These are phyloP conservation scores for Isabelozyma rhagii DNA, from an alignment of 805 yeast genomes.

Conservation along the genomic window DNA sequence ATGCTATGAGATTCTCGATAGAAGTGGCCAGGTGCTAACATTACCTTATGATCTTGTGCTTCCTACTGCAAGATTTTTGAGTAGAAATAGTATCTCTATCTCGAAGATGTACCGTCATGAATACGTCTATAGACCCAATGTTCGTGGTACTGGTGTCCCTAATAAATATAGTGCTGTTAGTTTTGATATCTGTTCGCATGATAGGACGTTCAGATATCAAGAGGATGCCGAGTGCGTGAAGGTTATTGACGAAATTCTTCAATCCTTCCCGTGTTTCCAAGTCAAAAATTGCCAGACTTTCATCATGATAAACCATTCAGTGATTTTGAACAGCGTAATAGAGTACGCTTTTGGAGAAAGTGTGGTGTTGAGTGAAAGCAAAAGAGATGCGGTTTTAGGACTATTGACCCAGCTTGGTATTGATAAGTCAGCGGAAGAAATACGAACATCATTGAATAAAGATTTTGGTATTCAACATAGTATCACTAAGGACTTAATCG, in stretches of 20 bases:
- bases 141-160: conserved; percentile 64
- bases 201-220: conserved; percentile 41
- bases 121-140: conserved; percentile 70
- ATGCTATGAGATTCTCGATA: conserved; percentile 78
- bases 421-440: conserved; percentile 61
- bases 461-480: conserved; percentile 76
- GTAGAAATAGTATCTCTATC: conserved; percentile 51
- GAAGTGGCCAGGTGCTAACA: conserved; percentile 83
- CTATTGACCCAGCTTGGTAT: conserved; percentile 75
- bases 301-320: conserved; percentile 76
- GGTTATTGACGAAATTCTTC: conserved; percentile 71
- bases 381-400: conserved; percentile 62
- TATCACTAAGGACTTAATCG: conserved; percentile 73
- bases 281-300: conserved; percentile 45
- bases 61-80: conserved; percentile 83
- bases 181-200: conserved; percentile 73
- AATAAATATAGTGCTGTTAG: conserved; percentile 76
- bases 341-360: conserved; percentile 68
- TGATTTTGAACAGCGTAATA: conserved; percentile 64
- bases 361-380: conserved; percentile 61
- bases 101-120: conserved; percentile 73
- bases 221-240: conserved; percentile 89
- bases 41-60: conserved; percentile 85
- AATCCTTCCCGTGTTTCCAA: conserved; percentile 64
- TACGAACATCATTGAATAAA: conserved; percentile 35